Evolutionary conservation across 805 yeast genomes (phyloP).

Genomic region (Brettanomyces nanus): DNA sequence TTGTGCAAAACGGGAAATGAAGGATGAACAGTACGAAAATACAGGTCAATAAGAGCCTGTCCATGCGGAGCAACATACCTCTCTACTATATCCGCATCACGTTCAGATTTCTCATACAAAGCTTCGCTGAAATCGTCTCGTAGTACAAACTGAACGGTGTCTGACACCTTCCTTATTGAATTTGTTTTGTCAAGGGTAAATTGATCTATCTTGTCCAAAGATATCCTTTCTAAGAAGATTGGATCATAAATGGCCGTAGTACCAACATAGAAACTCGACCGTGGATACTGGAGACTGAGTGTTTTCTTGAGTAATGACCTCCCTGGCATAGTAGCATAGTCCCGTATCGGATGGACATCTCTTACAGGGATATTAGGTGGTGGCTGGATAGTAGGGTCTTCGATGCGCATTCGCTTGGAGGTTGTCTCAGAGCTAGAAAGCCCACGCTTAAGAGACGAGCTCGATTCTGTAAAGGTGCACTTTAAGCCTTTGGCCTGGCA

Average conservation of each 20-base stretch:
- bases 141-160: constrained; percentile 64
- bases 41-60: constrained; percentile 65
- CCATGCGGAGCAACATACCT: constrained; percentile 89
- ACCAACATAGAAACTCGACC: constrained; percentile 85
- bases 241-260: constrained; percentile 81
- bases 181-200: constrained; percentile 61
- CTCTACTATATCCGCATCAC: constrained; percentile 79
- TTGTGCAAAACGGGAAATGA: constrained; percentile 88
- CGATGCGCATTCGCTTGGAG: constrained; percentile 25
- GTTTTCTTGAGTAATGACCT: constrained; percentile 61
- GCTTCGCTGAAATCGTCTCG: constrained; percentile 75
- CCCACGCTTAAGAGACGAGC: constrained; percentile 32
- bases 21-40: constrained; percentile 83
- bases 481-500: constrained; percentile 67
- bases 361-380: constrained; percentile 36
- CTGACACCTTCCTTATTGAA: constrained; percentile 71
- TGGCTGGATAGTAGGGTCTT: constrained; percentile 28
- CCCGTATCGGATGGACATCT: constrained; percentile 54
- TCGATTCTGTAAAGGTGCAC: constrained; percentile 66
- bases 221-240: constrained; percentile 55
- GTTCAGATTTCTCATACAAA: constrained; percentile 58
- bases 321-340: constrained; percentile 55
- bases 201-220: constrained; percentile 68
- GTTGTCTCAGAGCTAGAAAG: constrained; percentile 19
- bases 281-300: constrained; percentile 73